These are phyloP conservation scores for Trametes gibbosa DNA, from an alignment of 768 basidiomycete genomes.

Conservation along the genomic window DNA sequence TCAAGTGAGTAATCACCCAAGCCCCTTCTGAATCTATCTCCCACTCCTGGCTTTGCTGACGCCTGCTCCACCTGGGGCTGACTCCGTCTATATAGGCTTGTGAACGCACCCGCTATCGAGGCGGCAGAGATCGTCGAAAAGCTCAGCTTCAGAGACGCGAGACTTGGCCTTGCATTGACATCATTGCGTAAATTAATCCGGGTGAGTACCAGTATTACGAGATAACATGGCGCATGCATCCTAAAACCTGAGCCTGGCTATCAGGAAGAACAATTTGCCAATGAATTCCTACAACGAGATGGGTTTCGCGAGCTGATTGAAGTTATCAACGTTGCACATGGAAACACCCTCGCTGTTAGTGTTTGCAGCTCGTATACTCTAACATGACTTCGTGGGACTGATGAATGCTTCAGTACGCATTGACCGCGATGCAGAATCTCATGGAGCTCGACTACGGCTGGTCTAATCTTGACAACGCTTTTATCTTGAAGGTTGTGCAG, in stretches of 20 bases:
- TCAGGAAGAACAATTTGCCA: conserved; percentile 82
- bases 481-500: conserved; percentile 76
- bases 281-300: conserved; percentile 70
- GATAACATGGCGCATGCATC: neutral
- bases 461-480: conserved; percentile 65
- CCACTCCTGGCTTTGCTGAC: no score
- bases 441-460: conserved; percentile 88
- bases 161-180: conserved; percentile 67
- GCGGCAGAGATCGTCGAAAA: conserved; percentile 75
- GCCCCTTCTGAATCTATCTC: neutral
- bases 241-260: neutral
- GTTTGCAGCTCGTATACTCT: neutral
- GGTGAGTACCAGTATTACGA: conserved; percentile 40
- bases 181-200: conserved; percentile 78
- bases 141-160: conserved; percentile 57
- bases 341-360: conserved; percentile 83
- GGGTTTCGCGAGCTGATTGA: conserved; percentile 71
- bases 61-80: no score
- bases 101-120: conserved; percentile 76
- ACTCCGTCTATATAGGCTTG: conserved; percentile 67
- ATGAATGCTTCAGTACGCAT: conserved; percentile 58
- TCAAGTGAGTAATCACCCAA: conserved; percentile 55
- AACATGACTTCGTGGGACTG: neutral
- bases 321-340: conserved; percentile 62
- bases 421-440: conserved; percentile 82